Evolutionary conservation across 1,139 yeast species (phyloP).

Genomic region (Yamadazyma taylorii): DNA sequence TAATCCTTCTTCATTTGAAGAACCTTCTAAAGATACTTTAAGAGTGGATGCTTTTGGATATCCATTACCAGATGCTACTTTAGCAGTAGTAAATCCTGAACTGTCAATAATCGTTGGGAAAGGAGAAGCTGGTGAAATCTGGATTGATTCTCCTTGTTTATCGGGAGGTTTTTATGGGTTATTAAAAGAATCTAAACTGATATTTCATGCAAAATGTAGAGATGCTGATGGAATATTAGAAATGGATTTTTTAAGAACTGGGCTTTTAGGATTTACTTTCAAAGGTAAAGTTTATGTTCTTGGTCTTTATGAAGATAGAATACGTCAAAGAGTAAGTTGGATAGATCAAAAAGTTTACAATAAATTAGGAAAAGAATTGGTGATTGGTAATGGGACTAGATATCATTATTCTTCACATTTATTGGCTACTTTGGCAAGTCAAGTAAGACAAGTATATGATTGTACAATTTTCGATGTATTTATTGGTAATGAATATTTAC

Average conservation of each 20-base stretch:
- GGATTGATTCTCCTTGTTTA: conserved; percentile 90
- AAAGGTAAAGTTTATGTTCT: conserved; percentile 86
- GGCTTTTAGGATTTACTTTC: conserved; percentile 81
- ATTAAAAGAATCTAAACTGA: conserved; percentile 62
- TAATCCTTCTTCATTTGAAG: conserved; percentile 56
- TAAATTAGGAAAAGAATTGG: conserved; percentile 31
- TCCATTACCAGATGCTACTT: conserved; percentile 90
- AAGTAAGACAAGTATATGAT: conserved; percentile 81
- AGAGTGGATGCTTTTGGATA: conserved; percentile 91
- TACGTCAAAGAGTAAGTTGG: conserved; percentile 74
- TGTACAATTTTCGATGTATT: conserved; percentile 89
- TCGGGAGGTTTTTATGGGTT: conserved; percentile 89
- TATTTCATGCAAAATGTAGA: conserved; percentile 79
- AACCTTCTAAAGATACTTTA: conserved; percentile 49
- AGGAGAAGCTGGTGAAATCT: conserved; percentile 92
- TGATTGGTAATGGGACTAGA: conserved; percentile 43
- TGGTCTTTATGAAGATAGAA: conserved; percentile 89
- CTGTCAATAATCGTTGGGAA: conserved; percentile 63
- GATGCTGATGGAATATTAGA: conserved; percentile 69
- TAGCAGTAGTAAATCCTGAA: conserved; percentile 95
- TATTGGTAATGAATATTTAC: conserved; percentile 81
- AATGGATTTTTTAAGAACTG: conserved; percentile 85
- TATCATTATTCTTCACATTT: conserved; percentile 87
- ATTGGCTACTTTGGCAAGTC: conserved; percentile 75
- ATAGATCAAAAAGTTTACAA: conserved; percentile 48